Base-by-base conservation (phyloP, 257 asterid species). In the Plantago major region DNA sequence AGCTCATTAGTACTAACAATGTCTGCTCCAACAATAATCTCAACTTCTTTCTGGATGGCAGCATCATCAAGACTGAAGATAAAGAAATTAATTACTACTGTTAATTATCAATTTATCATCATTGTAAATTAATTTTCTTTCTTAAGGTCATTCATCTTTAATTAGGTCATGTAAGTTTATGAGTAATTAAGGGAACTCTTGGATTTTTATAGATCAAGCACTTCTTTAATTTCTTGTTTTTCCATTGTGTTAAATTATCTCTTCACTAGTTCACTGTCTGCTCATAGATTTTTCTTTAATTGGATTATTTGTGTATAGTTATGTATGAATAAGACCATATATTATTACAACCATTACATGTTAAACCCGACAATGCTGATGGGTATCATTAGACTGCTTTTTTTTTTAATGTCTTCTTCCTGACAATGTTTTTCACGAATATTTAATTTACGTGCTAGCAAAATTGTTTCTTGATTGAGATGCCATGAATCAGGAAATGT, bases 1-100 rank as follows among this genome's bases (percentile, higher is more conserved):
- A 82, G 66, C 75, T 89, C 16, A 82, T 89, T 54, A 82, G 84
- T 67, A 81, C 80, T 53, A 86, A 75, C 65, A 66, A 16, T 43
- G 38, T 62, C 11, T 53, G 62, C 46, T 53, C 54, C 55, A 70
- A 22, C 26, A 22, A 22, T 22, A 22, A 22, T 22, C 26, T 22
- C 26, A 22, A 66, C 60, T 76, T 74, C 76, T 70, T 74, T 19
- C 49, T 63, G 73, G 87, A 81, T 47, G 91, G 76, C 52, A 33
- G 40, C 40, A 33, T 33, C 40, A 67, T 75, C 82, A 81, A 83
- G 78, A 58, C 77, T 11, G 89, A 79, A 67, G 84, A 78, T n/a
- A 68, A 70, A 52, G 43, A 62, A 19, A 19, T 75, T 60, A 67
- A 76, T 55, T 75, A 68, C 53, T 62, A 61, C 19, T 37, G 40